Evolutionary conservation across 345 rosid species (phyloP).

Genomic region (Corchorus capsularis): DNA sequence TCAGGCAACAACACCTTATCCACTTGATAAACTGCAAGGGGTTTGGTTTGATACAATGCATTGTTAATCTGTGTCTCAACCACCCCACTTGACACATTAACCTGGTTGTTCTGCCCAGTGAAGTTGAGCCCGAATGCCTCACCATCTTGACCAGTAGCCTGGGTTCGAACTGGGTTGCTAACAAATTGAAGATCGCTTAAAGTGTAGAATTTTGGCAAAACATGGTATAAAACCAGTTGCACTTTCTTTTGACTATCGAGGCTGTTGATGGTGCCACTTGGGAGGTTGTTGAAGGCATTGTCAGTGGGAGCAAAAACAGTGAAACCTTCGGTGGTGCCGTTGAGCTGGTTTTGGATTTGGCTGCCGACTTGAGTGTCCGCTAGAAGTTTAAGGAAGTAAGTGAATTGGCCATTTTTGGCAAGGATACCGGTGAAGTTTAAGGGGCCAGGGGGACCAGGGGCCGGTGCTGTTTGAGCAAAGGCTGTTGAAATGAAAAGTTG

Average conservation of each 20-base stretch:
- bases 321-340: conserved; percentile 70
- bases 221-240: conserved; percentile 62
- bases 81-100: conserved; percentile 70
- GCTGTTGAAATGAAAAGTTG: conserved; percentile 34
- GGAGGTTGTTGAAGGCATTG: conserved; percentile 75
- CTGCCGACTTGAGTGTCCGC: conserved; percentile 50
- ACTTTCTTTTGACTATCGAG: conserved; percentile 51
- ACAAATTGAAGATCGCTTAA: conserved; percentile 52
- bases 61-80: conserved; percentile 69
- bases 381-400: conserved; percentile 54
- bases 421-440: conserved; percentile 75
- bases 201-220: conserved; percentile 58
- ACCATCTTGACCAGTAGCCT: conserved; percentile 50
- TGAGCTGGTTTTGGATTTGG: conserved; percentile 70
- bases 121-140: conserved; percentile 60
- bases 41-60: conserved; percentile 45
- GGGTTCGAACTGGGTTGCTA: conserved; percentile 80
- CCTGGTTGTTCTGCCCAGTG: conserved; percentile 69
- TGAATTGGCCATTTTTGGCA: conserved; percentile 65
- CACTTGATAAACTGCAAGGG: conserved; percentile 75
- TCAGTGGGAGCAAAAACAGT: conserved; percentile 89
- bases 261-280: conserved; percentile 51
- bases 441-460: conserved; percentile 60
- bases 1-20: conserved; percentile 80
- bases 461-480: conserved; percentile 49